A percentile compares a stretch with the other conserved stretches of the same genome.
Conservation (phyloP, 495 filamentous ascomycete species). For the Penicillium samsonianum region DNA sequence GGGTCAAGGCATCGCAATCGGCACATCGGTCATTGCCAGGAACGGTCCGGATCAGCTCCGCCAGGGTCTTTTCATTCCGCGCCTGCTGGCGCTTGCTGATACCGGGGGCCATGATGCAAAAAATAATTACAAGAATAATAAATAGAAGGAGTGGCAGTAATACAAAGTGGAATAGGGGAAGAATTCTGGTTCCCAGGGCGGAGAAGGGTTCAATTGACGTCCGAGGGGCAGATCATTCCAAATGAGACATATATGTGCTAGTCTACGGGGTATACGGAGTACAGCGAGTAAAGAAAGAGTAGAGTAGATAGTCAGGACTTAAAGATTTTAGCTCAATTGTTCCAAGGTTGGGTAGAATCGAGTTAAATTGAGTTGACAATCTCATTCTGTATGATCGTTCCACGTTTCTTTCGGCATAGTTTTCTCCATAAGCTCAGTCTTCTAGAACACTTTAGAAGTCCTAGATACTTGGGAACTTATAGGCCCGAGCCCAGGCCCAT, state of each 20-base stretch:
- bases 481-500: not conserved
- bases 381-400: not conserved
- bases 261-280: no score
- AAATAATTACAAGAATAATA: constrained; percentile 12
- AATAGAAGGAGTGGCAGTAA: constrained; percentile 23
- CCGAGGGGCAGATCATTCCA: constrained; percentile 12
- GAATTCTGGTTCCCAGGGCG: constrained; percentile 17
- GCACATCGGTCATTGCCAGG: constrained; percentile 94
- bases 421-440: not conserved
- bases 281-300: not conserved
- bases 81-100: constrained; percentile 93
- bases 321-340: not conserved
- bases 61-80: constrained; percentile 89
- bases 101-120: constrained; percentile 50
- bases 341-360: not conserved
- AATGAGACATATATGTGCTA: constrained; percentile 1
- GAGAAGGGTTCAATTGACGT: constrained; percentile 15
- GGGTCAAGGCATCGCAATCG: constrained; percentile 88
- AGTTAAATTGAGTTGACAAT: not conserved
- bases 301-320: not conserved
- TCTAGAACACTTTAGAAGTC: constrained; percentile 3
- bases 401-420: not conserved
- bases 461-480: not conserved
- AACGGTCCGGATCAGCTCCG: constrained; percentile 84
- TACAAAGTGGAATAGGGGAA: constrained; percentile 25